Evolutionary conservation across 345 rosid genomes (phyloP), one percentile per base, ranked within the genome.

Genomic region (Melastoma malabathricum): DNA sequence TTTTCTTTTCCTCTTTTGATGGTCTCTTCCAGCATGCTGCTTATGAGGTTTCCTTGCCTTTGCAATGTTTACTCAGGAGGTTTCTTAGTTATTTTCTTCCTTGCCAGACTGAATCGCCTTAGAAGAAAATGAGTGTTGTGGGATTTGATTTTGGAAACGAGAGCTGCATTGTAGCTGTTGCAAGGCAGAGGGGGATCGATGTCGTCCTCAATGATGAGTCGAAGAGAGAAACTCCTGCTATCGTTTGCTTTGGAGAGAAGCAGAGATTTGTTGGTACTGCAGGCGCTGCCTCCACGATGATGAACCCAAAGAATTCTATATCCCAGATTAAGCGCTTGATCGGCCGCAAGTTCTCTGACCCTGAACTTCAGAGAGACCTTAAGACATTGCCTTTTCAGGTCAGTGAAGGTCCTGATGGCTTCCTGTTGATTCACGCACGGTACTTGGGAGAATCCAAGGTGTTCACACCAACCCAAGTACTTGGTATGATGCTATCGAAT

Each of bases 81-180:
- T 34, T 9, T 34, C 12, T 34, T 34, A 12, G 12, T 34, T 12
- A 1, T 34, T 34, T 34, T 9, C 41, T 34, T 12, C 12, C 12
- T 34, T 51, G 61, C 27, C 51, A 47, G 59, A 15, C 29, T 34
- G 44, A 7, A 3, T 16, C 55, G 3, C 20, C 2, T 0, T 8
- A 22, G 23, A 43, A 31, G 44, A 85, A 58, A 48, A 93, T 93
- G 99, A 93, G 99, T 15, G 99, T 93, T 51, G 97, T 88, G 16
- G 99, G 99, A n/a, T 88, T 93, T 69, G 99, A 93, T 72, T 81
- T 85, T 45, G 99, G 99, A 41, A 93, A 93, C 50, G 99, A 93
- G 77, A 93, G 75, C 59, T 73, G 97, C 68, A 68, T 88, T 67
- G 99, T 93, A n/a, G 99, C 95, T 15, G 97, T 93, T 57, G 99